Evolutionary conservation across 495 filamentous ascomycete species (phyloP), one percentile per base, ranked within the genome.

Genomic region (Daldinia childiae): DNA sequence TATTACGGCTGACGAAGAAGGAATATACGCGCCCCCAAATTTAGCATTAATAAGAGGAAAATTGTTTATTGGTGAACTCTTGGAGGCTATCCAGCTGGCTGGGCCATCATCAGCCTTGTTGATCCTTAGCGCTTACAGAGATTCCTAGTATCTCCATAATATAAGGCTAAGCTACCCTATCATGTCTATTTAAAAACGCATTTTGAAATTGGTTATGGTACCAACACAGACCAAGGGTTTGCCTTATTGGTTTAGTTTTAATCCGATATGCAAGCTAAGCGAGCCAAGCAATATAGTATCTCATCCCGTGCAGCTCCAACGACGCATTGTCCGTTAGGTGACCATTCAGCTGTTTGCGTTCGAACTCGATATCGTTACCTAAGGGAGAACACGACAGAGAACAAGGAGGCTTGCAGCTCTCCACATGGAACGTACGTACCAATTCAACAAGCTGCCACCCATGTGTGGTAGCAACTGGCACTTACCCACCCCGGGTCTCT

Each of bases 341-440:
- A 38, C 54, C 54, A 58, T 30, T 60, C 58, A 45, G 24, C 24
- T 60, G 19, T 21, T 45, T 11, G 38, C 36, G 24, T 45, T 30
- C 21, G 19, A 24, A 45, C 14, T 60, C 6, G 58, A 43, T 2
- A 39, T 41, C 26, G 6, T 58, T 27, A 34, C 29, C 30, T 12
- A 57, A 52, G 50, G 26, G 24, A 29, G 14, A 54, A n/a, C 50
- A 54, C 50, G 26, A 54, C 24, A 39, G 11, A 30, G 36, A 9
- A 48, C 11, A 34, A 17, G 41, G 34, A 62, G 26, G 24, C 58
- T 43, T 51, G 15, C 27, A 34, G n/a, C 15, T 29, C 39, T 62
- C 58, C 41, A 63, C 60, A 63, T 54, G 60, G 32, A 26, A 54
- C 51, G 32, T 34, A 54, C 51, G 32, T 34, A 15, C 12, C 36